Conservation (phyloP, 2,329 filamentous ascomycete genomes). For the Aspergillus fumigatiaffinis region DNA sequence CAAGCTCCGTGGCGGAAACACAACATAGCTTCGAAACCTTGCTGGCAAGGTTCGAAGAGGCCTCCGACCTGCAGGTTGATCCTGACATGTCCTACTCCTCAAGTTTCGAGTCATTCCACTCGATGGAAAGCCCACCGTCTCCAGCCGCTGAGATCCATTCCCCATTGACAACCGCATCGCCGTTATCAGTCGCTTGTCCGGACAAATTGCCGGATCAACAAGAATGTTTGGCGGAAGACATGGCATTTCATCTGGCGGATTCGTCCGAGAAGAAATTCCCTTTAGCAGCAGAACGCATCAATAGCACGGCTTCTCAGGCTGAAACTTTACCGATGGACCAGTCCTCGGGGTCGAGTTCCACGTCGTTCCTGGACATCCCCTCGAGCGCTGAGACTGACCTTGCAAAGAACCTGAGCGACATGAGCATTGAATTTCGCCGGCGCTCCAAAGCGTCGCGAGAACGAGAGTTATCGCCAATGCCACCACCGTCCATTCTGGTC, state of each 20-base stretch:
- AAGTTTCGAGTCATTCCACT: slow-evolving; percentile 43
- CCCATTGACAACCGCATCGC: slow-evolving; percentile 18
- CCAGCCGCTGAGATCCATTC: slow-evolving; percentile 17
- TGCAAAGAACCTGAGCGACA: slow-evolving; percentile 21
- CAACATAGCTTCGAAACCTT: slow-evolving; percentile 34
- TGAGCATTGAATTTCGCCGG: slow-evolving; percentile 43
- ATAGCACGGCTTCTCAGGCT: background rate
- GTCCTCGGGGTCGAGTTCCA: background rate
- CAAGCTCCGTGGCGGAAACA: slow-evolving; percentile 26
- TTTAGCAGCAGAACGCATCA: background rate
- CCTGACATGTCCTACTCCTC: slow-evolving; percentile 31
- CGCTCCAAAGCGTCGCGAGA: slow-evolving; percentile 54
- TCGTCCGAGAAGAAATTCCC: background rate
- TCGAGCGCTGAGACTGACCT: background rate
- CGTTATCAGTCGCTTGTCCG: background rate
- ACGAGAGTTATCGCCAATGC: slow-evolving; percentile 63
- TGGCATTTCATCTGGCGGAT: background rate
- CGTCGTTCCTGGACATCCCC: background rate
- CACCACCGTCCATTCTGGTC: slow-evolving; percentile 62
- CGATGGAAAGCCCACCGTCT: slow-evolving; percentile 24
- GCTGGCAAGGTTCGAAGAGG: slow-evolving; percentile 37
- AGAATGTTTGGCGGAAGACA: background rate
- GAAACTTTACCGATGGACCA: background rate
- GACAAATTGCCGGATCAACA: background rate
- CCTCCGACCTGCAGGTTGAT: slow-evolving; percentile 22